phyloP scores from a whole-genome alignment of 202 grass and related monocot genomes.

The Setaria italica region DNA sequence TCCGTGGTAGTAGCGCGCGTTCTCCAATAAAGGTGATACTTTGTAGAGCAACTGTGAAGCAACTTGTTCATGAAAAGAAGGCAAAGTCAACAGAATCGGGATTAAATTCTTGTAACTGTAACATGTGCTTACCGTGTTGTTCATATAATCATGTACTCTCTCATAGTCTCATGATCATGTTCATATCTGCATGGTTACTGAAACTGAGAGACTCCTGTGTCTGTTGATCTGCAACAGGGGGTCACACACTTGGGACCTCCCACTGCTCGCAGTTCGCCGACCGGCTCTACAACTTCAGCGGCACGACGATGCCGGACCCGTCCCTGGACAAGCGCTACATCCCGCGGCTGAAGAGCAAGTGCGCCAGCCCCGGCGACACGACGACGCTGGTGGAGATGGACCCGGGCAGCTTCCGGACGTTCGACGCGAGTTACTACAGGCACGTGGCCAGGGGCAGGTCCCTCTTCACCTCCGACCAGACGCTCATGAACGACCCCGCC shows the following conservation, averaged over 20 bases:
- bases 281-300: constrained; percentile 70
- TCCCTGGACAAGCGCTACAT: constrained; percentile 61
- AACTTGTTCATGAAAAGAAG: constrained; percentile 34
- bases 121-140: background rate
- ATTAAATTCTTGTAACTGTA: background rate
- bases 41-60: constrained; percentile 20
- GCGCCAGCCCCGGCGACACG: constrained; percentile 51
- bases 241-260: constrained; percentile 75
- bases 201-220: background rate
- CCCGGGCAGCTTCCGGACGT: constrained; percentile 84
- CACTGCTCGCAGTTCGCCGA: constrained; percentile 76
- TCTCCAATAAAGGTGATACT: constrained; percentile 46
- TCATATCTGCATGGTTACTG: background rate
- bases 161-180: background rate
- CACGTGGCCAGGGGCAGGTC: constrained; percentile 57
- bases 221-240: constrained; percentile 48
- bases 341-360: constrained; percentile 61
- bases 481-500: constrained; percentile 60
- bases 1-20: constrained; percentile 1
- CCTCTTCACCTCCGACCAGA: constrained; percentile 77
- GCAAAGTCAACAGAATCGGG: constrained; percentile 25
- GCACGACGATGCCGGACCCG: constrained; percentile 53
- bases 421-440: constrained; percentile 81
- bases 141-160: background rate
- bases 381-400: constrained; percentile 85